Conservation (phyloP, 192 early-diverging fungal genomes). For the Backusella luteola region DNA sequence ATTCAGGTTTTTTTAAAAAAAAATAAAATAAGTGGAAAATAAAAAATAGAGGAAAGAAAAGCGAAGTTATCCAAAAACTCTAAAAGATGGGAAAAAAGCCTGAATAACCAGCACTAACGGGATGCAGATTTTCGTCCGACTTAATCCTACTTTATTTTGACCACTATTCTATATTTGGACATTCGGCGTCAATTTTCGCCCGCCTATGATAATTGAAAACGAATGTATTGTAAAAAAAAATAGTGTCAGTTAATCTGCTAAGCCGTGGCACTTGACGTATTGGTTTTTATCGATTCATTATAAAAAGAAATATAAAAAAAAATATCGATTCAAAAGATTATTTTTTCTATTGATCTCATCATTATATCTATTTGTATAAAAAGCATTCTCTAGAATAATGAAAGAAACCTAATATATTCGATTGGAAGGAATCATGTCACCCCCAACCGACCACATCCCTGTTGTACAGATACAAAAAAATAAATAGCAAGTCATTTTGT, state of each 20-base stretch:
- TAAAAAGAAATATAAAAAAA: no score
- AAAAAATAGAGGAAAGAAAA: conserved; percentile 4
- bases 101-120: not conserved
- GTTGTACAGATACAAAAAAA: not conserved
- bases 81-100: not conserved
- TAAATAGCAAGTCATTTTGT: not conserved
- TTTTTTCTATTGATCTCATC: not conserved
- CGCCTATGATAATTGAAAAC: not conserved
- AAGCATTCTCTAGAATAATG: not conserved
- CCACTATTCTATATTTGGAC: conserved; percentile 7
- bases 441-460: not conserved
- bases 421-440: not conserved
- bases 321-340: not conserved
- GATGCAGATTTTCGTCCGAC: conserved; percentile 1
- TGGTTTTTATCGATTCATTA: no score
- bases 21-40: not conserved
- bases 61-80: conserved; percentile 3
- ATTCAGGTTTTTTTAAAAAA: not conserved
- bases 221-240: not conserved
- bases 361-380: not conserved
- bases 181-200: not conserved
- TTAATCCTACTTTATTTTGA: conserved; percentile 2
- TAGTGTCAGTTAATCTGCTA: no score
- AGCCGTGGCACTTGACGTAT: no score
- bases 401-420: not conserved